Evolutionary conservation across 192 early-diverging fungal genomes (phyloP), one percentile per base, ranked within the genome.

Genomic region (Entomortierella lignicola): DNA sequence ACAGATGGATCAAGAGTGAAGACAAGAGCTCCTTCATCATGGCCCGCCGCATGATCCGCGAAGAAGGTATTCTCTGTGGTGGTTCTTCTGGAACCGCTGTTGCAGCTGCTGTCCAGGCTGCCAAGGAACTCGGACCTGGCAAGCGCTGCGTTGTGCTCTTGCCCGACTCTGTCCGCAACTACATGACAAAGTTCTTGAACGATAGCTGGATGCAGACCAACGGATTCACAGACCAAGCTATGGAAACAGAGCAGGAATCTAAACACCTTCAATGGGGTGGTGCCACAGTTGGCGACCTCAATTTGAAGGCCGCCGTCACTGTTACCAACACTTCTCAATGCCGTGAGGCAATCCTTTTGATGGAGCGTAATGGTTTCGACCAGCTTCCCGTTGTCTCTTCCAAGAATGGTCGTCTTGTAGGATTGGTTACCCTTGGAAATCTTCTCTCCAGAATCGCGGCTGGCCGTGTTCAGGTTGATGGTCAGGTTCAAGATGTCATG

Each of bases 101-200:
- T 69, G 96, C 84, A 66, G 96, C 93, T 50, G 97, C 81, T 72
- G 60, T 98, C 27, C 83, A 94, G 74, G 94, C 93, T 10, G 94
- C 94, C 66, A 96, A 94, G 77, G 73, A 83, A 26, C 85, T 99
- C 17, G 93, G 92, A 66, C 86, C 92, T 39, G 96, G 95, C 54
- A 91, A 98, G 83, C 89, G 95, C 55, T 92, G 92, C 73, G 97
- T 98, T 69, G 96, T 99, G 12, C 82, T 99, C n/a, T 82, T 99
- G 53, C 92, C 98, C 34, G 98, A 99, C 85, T 97, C 97, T 15
- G 96, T 98, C 63, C 90, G 97, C 61, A 99, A 99, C 88, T 99
- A 99, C 89, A 99, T 99, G 97, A 95, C 96, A 73, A 99, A 99
- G 83, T 97, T 97, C 85, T 91, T 99, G 79, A 96, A 94, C 83